These are phyloP conservation scores for Hanseniaspora meyeri DNA, from an alignment of 805 yeast species.

Conservation along the genomic window DNA sequence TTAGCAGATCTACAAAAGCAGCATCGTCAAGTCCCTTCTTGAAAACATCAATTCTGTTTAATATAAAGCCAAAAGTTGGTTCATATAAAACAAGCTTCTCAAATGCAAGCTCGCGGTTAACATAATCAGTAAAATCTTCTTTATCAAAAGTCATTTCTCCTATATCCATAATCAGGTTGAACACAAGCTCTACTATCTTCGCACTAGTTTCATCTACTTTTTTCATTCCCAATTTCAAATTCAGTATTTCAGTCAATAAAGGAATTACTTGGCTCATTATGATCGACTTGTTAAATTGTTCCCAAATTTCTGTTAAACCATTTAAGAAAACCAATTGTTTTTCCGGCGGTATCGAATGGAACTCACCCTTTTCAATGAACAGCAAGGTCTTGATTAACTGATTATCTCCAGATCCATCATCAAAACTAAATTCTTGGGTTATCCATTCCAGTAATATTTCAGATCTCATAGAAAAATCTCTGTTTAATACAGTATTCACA, in stretches of 20 bases:
- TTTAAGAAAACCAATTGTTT: slow-evolving; percentile 14
- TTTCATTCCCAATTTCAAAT: slow-evolving; percentile 21
- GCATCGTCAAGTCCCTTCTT: slow-evolving; percentile 39
- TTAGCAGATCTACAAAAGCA: slow-evolving; percentile 31
- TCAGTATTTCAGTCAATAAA: slow-evolving; percentile 25
- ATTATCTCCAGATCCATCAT: slow-evolving; percentile 17
- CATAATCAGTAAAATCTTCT: background rate
- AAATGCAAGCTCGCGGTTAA: background rate
- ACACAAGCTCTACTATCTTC: slow-evolving; percentile 17
- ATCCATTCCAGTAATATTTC: slow-evolving; percentile 12
- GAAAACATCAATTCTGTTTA: slow-evolving; percentile 39
- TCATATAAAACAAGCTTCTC: slow-evolving; percentile 18
- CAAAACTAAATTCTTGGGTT: slow-evolving; percentile 14
- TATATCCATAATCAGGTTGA: slow-evolving; percentile 17
- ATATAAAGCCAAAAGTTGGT: slow-evolving; percentile 27
- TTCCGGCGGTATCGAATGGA: slow-evolving; percentile 22
- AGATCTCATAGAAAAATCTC: slow-evolving; percentile 24
- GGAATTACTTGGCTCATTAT: slow-evolving; percentile 22
- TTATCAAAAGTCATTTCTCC: background rate
- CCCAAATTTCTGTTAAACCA: slow-evolving; percentile 11
- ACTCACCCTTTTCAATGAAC: slow-evolving; percentile 59
- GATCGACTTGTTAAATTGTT: slow-evolving; percentile 22
- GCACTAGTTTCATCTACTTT: slow-evolving; percentile 24
- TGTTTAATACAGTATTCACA: slow-evolving; percentile 40
- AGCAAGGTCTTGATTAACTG: slow-evolving; percentile 27